Percentiles rank a stretch among this genome's conserved stretches.
These are phyloP conservation scores for Avena atlantica DNA, from an alignment of 176 grass and related monocot genomes.

Conservation along the genomic window DNA sequence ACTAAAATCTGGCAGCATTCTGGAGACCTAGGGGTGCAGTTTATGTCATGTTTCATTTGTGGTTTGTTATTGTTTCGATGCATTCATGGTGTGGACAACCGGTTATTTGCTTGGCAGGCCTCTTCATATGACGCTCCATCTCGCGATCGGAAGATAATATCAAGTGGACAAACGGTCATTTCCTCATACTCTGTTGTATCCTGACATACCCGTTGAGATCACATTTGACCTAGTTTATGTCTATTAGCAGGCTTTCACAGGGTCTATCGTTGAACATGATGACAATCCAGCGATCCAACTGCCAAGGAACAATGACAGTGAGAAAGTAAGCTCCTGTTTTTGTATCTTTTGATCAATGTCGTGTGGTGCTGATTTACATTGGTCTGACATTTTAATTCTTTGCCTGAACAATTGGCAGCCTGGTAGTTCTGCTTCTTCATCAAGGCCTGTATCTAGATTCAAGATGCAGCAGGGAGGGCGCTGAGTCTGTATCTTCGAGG, in stretches of 20 bases:
- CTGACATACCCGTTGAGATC: slow-evolving; percentile 13
- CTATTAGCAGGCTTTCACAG: slow-evolving; percentile 65
- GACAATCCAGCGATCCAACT: slow-evolving; percentile 49
- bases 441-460: slow-evolving; percentile 91
- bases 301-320: slow-evolving; percentile 35
- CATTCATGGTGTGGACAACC: slow-evolving; percentile 15
- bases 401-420: slow-evolving; percentile 53
- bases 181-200: slow-evolving; percentile 20
- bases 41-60: slow-evolving; percentile 22
- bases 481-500: slow-evolving; percentile 39
- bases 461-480: slow-evolving; percentile 78
- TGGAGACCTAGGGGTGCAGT: slow-evolving; percentile 3
- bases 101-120: slow-evolving; percentile 39
- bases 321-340: slow-evolving; percentile 49
- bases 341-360: not conserved
- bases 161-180: slow-evolving; percentile 57
- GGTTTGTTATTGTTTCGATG: not conserved
- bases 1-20: slow-evolving; percentile 19
- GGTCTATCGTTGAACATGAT: slow-evolving; percentile 79
- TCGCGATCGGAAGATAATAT: slow-evolving; percentile 42
- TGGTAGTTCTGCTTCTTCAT: slow-evolving; percentile 60
- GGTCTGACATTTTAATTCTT: slow-evolving; percentile 3
- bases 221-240: slow-evolving; percentile 13
- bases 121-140: not conserved
- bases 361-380: not conserved